Evolutionary conservation across 2,329 filamentous ascomycete genomes (phyloP), one percentile per base, ranked within the genome.

Genomic region (Aureobasidium sp.): DNA sequence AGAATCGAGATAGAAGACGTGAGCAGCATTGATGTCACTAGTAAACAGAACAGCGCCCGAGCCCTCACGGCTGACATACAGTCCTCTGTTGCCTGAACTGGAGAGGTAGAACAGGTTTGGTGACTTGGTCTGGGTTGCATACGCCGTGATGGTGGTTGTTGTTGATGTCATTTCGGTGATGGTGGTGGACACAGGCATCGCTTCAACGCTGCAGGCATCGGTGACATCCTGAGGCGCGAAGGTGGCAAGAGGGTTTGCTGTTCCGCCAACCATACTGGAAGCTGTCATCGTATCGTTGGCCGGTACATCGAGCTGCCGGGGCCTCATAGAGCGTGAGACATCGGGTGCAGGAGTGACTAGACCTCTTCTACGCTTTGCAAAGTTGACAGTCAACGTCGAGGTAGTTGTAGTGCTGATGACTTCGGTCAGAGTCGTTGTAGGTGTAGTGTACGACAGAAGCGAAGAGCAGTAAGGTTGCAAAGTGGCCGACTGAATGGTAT

Each of bases 391-490:
- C 3, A 54, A 25, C 11, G 59, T 61, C 10, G 39, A 54, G 21
- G 59, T 61, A 1, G 59, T 45, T 1, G 59, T 61, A 3, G 59
- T 54, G 16, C 44, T 47, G 48, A 61, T 54, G 4, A 39, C 45
- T 37, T 50, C 10, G 1, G 49, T 61, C 37, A 16, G 47, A 2
- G 48, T 61, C 10, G 51, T 44, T 21, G 59, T 61, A 11, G 59
- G 37, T 29, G 59, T 54, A n/a, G 14, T 42, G n/a, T 54, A 61
- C 10, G 50, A 42, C 37, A 61, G 27, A 3, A 61, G 21, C 16
- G 32, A 51, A n/a, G 59, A 61, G 37, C 59, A 61, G 10, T 54
- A 61, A 9, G 59, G 59, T 41, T 54, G 59, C 10, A 54, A 29
- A 16, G 59, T 34, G 10, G 42, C 51, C 13, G 59, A 48, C 9